These are phyloP conservation scores for Anisodus tanguticus DNA, from an alignment of 257 asterid species.

Conservation along the genomic window DNA sequence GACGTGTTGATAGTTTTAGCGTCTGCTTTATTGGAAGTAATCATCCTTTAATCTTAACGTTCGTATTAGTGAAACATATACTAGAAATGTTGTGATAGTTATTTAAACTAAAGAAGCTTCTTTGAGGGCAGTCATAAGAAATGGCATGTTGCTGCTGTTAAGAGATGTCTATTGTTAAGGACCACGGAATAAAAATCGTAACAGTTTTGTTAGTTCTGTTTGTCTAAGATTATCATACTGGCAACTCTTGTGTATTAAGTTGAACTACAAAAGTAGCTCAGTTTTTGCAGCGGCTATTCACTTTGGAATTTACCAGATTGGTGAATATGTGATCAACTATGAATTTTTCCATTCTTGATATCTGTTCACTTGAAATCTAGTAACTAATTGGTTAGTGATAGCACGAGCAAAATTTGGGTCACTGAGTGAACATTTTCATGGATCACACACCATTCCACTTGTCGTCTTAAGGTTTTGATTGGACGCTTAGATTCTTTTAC, in stretches of 20 bases:
- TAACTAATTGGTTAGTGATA: too few species aligned
- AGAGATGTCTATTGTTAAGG: background rate
- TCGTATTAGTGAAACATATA: background rate
- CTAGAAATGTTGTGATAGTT: background rate
- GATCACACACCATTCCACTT: too few species aligned
- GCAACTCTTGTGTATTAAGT: background rate
- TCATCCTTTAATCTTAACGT: background rate
- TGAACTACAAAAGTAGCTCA: background rate
- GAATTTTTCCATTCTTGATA: background rate
- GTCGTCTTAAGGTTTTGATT: background rate
- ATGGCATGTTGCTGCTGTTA: background rate
- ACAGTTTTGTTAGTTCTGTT: background rate
- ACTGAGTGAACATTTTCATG: too few species aligned
- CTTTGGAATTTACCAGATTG: background rate
- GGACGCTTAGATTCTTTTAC: background rate
- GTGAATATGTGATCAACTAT: background rate
- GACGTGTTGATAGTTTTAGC: background rate
- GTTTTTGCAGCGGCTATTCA: background rate
- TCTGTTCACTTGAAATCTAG: background rate
- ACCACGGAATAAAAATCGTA: background rate
- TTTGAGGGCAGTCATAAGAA: background rate
- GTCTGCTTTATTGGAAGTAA: background rate
- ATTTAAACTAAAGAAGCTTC: background rate
- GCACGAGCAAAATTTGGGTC: too few species aligned
- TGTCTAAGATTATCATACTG: background rate